Conservation (phyloP, 495 filamentous ascomycete species). For the Pseudevernia furfuracea region DNA sequence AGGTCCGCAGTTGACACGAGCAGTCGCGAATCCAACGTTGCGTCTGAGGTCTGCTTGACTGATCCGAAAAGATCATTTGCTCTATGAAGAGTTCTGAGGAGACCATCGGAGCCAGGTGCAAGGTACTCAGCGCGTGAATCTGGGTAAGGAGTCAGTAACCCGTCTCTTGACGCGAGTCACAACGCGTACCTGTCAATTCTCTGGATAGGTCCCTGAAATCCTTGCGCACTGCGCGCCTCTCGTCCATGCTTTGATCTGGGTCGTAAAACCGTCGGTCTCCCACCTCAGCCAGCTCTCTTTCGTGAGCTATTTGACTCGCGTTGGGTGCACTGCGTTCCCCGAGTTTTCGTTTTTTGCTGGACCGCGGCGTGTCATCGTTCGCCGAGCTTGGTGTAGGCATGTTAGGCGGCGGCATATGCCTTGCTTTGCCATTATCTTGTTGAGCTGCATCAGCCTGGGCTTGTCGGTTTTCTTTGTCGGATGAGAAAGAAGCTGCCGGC, state of each 20-base stretch:
- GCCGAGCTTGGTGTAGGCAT: conserved; percentile 16
- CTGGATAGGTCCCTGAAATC: conserved; percentile 58
- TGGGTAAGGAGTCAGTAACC: conserved; percentile 20
- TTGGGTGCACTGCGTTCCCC: conserved; percentile 29
- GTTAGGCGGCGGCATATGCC: conserved; percentile 26
- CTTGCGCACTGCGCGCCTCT: conserved; percentile 62
- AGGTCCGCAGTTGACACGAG: conserved; percentile 73
- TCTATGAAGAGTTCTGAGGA: conserved; percentile 53
- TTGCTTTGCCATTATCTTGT: conserved; percentile 18
- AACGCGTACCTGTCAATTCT: conserved; percentile 51
- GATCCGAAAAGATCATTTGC: conserved; percentile 56
- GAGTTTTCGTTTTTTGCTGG: conserved; percentile 40
- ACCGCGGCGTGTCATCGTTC: conserved; percentile 16
- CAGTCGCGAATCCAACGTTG: conserved; percentile 78
- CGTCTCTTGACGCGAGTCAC: neutral
- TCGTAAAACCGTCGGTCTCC: conserved; percentile 59
- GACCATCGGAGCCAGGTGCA: conserved; percentile 49
- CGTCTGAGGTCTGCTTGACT: conserved; percentile 90
- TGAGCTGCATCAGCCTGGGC: conserved; percentile 10
- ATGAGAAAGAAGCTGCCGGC: conserved; percentile 36
- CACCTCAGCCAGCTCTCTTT: conserved; percentile 28
- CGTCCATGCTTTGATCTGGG: conserved; percentile 77
- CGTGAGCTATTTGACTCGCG: conserved; percentile 21
- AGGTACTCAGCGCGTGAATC: conserved; percentile 65
- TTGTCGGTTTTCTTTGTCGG: conserved; percentile 54